phyloP scores from a whole-genome alignment of 305 asterid species.

The Fraxinus ornus region DNA sequence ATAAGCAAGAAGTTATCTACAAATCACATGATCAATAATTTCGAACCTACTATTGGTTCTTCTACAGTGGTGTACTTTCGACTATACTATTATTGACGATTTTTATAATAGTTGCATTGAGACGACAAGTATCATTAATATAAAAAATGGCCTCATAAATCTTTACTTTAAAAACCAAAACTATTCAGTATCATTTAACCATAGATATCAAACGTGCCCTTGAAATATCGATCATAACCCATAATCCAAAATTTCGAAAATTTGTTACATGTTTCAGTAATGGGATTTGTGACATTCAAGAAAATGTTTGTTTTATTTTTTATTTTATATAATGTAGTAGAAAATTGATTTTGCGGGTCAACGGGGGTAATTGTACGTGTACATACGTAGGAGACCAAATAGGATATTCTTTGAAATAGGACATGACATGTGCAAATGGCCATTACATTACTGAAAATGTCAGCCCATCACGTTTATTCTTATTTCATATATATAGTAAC shows the following conservation, averaged over 20 bases:
- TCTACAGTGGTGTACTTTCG: neutral
- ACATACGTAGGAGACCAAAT: conserved; percentile 21
- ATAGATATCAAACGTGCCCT: neutral
- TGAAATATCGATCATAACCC: neutral
- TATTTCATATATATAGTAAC: neutral
- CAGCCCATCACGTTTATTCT: conserved; percentile 36
- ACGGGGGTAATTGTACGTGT: conserved; percentile 30
- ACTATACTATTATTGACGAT: neutral
- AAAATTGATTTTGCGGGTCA: conserved; percentile 36
- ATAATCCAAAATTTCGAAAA: neutral
- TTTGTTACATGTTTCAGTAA: neutral
- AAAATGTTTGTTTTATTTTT: neutral
- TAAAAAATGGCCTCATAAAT: neutral
- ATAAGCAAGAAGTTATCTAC: conserved; percentile 14
- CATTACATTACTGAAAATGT: conserved; percentile 36
- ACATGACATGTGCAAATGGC: conserved; percentile 49
- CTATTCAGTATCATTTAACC: neutral
- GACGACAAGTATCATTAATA: neutral
- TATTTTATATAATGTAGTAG: conserved; percentile 13
- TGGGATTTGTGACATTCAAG: neutral
- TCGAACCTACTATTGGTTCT: conserved; percentile 14
- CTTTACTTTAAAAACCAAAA: neutral
- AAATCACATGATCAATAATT: conserved; percentile 24
- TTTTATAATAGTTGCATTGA: neutral
- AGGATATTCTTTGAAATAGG: conserved; percentile 25